Percentiles rank a stretch among this genome's conserved stretches.
Conservation (phyloP, 1,139 yeast species). For the Ashbya aceris region DNA sequence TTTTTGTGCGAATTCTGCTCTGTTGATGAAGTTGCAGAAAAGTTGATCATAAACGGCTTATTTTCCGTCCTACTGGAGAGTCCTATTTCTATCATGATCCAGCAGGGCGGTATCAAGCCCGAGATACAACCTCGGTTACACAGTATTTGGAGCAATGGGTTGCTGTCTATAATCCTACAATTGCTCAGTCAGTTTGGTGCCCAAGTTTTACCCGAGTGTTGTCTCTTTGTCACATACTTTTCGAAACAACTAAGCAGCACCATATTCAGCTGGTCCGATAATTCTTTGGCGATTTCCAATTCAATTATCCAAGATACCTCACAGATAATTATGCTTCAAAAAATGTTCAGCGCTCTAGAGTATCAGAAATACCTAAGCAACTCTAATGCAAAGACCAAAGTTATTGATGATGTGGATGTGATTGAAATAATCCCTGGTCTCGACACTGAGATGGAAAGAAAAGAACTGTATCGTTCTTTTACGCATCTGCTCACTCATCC, state of each 20-base stretch:
- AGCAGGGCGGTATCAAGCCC: constrained; percentile 53
- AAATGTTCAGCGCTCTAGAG: constrained; percentile 43
- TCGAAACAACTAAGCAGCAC: constrained; percentile 57
- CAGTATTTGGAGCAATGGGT: constrained; percentile 73
- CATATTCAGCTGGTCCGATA: constrained; percentile 61
- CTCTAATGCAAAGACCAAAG: constrained; percentile 13
- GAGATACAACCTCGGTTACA: constrained; percentile 48
- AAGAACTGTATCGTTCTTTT: constrained; percentile 48
- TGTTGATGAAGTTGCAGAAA: constrained; percentile 56
- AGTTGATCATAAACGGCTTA: constrained; percentile 54
- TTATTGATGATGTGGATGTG: constrained; percentile 18
- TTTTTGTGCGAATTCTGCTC: constrained; percentile 62
- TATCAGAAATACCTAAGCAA: constrained; percentile 36
- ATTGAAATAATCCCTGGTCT: constrained; percentile 48
- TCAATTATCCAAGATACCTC: constrained; percentile 70
- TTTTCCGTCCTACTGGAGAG: constrained; percentile 66
- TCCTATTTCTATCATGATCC: constrained; percentile 58
- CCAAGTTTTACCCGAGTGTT: constrained; percentile 53
- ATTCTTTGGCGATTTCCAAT: constrained; percentile 50
- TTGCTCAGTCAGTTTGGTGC: constrained; percentile 57
- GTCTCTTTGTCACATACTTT: constrained; percentile 56
- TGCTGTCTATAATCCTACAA: constrained; percentile 57
- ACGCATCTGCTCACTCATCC: constrained; percentile 77
- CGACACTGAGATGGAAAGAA: constrained; percentile 48
- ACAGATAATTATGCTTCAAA: constrained; percentile 61